Base-by-base conservation (phyloP, 2,329 filamentous ascomycete species). In the Rosellinia necatrix region DNA sequence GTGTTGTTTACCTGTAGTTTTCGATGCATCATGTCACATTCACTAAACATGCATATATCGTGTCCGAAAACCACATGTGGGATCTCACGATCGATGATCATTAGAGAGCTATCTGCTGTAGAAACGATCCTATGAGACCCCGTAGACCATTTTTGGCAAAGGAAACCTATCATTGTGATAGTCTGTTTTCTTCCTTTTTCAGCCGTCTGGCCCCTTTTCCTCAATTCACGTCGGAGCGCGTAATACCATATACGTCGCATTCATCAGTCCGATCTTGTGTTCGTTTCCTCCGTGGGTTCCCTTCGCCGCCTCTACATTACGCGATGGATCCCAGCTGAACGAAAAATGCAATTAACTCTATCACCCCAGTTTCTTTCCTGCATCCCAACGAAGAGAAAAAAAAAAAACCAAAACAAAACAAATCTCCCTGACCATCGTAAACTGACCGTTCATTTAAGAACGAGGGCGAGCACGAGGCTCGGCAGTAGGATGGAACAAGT, bases 261-360 rank as follows among this genome's bases (percentile, higher is more conserved):
- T 9, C 22, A 15, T 29, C 25, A n/a, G 30, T 6, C 22, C 25
- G 17, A 35, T 35, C 42, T 52, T 41, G 21, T 13, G 4, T 9
- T 9, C 34, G 30, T n/a, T 41, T 29, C 19, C 6, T 29, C 21
- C 64, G 64, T 43, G 24, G 25, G 34, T 25, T 43, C 49, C 43
- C 29, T 58, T 53, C 43, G 42, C 52, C 21, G 19, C 19, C n/a
- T 42, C 32, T 13, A 21, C 19, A n/a, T n/a, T n/a, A n/a, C 10
- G 12, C 21, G 17, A 29, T 7, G 24, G 17, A n/a, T 29, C 22
- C 37, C 15, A 24, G 30, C 30, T 24, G 22, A 38, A 38, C 29
- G 13, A 27, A 38, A 38, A 17, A n/a, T 15, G 21, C 27, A n/a
- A 15, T 21, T 9, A 30, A 22, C 7, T 22, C 22, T 41, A 9